phyloP scores from a whole-genome alignment of 257 asterid genomes.

The Prunella vulgaris region DNA sequence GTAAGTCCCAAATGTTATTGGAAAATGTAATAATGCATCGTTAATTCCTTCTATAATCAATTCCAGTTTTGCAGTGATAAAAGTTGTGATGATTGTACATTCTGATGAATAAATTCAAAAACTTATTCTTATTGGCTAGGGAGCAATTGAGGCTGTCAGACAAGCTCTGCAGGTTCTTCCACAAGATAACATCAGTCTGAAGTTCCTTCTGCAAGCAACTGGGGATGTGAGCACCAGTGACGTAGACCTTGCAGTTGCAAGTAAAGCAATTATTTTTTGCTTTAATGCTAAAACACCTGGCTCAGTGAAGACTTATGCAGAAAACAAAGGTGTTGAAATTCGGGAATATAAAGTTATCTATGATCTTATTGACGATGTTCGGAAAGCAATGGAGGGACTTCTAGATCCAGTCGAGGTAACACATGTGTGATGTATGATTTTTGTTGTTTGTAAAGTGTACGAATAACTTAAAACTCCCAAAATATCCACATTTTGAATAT shows the following conservation, averaged over 20 bases:
- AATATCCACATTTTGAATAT: background rate
- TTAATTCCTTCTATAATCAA: background rate
- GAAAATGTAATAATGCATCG: constrained; percentile 6
- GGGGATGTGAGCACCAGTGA: constrained; percentile 91
- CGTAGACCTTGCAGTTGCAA: constrained; percentile 93
- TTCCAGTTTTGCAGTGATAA: background rate
- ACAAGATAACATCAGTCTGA: constrained; percentile 80
- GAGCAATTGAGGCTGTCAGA: constrained; percentile 83
- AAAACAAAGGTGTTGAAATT: constrained; percentile 69
- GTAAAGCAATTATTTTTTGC: constrained; percentile 81
- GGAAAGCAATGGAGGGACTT: constrained; percentile 97
- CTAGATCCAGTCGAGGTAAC: constrained; percentile 86
- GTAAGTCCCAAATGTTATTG: background rate
- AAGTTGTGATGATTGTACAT: constrained; percentile 9
- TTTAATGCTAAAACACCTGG: constrained; percentile 82
- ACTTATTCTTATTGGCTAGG: constrained; percentile 40
- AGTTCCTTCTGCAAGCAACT: constrained; percentile 84
- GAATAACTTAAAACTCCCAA: background rate
- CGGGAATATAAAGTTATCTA: constrained; percentile 79
- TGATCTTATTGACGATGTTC: constrained; percentile 89
- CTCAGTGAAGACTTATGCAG: constrained; percentile 80
- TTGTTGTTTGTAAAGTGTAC: background rate
- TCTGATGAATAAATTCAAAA: background rate
- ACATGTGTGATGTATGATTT: background rate
- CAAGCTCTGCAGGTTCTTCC: constrained; percentile 97